These are phyloP conservation scores for Artemisia annua DNA, from an alignment of 129 eudicot species.

Conservation along the genomic window DNA sequence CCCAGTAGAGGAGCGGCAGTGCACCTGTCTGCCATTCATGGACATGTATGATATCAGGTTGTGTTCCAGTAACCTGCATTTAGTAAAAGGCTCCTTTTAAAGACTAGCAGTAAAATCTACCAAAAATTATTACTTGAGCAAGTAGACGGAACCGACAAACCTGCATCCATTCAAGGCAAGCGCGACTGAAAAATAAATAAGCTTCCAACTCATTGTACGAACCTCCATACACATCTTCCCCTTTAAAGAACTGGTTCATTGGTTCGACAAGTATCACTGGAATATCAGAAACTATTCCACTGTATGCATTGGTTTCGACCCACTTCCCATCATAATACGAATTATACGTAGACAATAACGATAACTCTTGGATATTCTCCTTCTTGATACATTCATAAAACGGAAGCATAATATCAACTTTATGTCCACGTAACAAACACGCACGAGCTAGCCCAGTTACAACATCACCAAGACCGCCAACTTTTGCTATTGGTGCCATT, in stretches of 20 bases:
- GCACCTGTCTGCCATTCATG: slow-evolving; percentile 93
- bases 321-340: slow-evolving; percentile 78
- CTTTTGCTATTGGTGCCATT: slow-evolving; percentile 91
- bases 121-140: background rate
- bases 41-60: slow-evolving; percentile 85
- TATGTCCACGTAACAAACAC: slow-evolving; percentile 72
- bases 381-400: slow-evolving; percentile 80
- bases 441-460: slow-evolving; percentile 87
- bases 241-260: slow-evolving; percentile 77
- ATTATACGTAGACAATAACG: slow-evolving; percentile 46
- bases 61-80: slow-evolving; percentile 62
- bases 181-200: slow-evolving; percentile 84
- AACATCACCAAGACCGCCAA: slow-evolving; percentile 93
- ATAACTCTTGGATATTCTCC: slow-evolving; percentile 49
- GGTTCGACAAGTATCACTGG: slow-evolving; percentile 79
- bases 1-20: slow-evolving; percentile 80
- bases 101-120: background rate
- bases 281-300: slow-evolving; percentile 66
- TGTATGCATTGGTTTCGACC: slow-evolving; percentile 68
- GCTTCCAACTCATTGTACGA: slow-evolving; percentile 88
- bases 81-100: background rate
- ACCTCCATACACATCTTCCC: slow-evolving; percentile 74
- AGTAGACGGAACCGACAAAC: slow-evolving; percentile 31
- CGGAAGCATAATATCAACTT: slow-evolving; percentile 80
- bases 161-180: slow-evolving; percentile 98